Base-by-base conservation (phyloP, 495 filamentous ascomycete species). In the Daldinia childiae region DNA sequence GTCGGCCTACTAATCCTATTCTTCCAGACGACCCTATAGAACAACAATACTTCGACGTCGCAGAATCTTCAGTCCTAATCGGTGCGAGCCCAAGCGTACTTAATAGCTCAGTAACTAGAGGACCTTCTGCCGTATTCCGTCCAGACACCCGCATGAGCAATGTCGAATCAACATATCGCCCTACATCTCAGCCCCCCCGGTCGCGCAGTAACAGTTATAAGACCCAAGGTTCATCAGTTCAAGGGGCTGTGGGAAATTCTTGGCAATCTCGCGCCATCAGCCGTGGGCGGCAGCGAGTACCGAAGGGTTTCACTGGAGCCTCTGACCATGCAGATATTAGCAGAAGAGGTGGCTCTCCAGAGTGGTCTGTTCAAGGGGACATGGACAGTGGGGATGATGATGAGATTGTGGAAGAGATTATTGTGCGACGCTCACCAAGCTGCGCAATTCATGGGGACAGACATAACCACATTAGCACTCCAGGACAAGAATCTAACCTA, bases 391-490 rank as follows among this genome's bases (percentile, higher is more conserved):
- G n/a, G 41, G 58, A 61, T 15, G 58, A 61, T 32, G 58, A 61
- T 21, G 58, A 61, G 38, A 61, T 61, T 61, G 58, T 61, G 17
- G 58, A 61, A 34, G 58, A 61, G 58, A 61, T 61, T n/a, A 61
- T 61, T 17, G 58, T 61, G 27, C 58, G 58, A 50, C 58, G 58
- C 38, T 61, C 58, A 15, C 58, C 58, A 34, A 61, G 58, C 27
- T 61, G 58, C 27, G 58, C 41, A 21, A 50, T 61, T 50, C 58
- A 61, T 34, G 58, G 58, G n/a, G 41, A 61, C n/a, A 61, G 58
- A 14, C 38, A 24, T 34, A 32, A 17, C n/a, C 38, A 32, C 2
- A 30, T n/a, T 32, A 41, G 26, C 14, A 30, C 39, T 15, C 39
- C 58, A 50, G 58, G 24, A 34, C 38, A 15, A 34, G 41, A 61